Evolutionary conservation across 441 rosid species (phyloP).

Genomic region (Croton laevigatus): DNA sequence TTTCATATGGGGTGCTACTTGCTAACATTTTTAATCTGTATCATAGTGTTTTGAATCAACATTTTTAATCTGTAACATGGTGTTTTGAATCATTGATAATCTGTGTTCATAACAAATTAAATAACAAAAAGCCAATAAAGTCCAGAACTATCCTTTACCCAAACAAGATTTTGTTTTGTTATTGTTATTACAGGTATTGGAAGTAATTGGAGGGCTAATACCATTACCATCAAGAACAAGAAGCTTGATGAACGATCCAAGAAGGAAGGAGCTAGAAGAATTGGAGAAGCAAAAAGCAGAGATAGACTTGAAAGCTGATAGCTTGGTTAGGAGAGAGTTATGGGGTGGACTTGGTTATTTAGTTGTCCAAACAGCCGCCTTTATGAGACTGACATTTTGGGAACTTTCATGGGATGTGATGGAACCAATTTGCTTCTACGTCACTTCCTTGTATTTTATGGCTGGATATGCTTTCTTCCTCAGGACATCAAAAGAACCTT

Average conservation of each 20-base stretch:
- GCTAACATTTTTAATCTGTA: background rate
- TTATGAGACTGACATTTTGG: slow-evolving; percentile 98
- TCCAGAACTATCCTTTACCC: slow-evolving; percentile 46
- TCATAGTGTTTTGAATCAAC: background rate
- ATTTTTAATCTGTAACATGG: too few species aligned
- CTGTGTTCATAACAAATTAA: background rate
- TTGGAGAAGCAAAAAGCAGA: slow-evolving; percentile 53
- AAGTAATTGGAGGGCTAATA: slow-evolving; percentile 63
- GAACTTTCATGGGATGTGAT: slow-evolving; percentile 97
- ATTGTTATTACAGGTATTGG: slow-evolving; percentile 55
- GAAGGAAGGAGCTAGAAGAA: slow-evolving; percentile 35
- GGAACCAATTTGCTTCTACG: slow-evolving; percentile 97
- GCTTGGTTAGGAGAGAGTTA: slow-evolving; percentile 61
- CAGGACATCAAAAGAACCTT: slow-evolving; percentile 80
- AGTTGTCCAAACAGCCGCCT: slow-evolving; percentile 70
- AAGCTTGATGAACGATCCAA: slow-evolving; percentile 40
- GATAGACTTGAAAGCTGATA: slow-evolving; percentile 56
- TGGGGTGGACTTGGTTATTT: slow-evolving; percentile 76
- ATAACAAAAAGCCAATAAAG: background rate
- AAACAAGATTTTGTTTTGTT: slow-evolving; percentile 25
- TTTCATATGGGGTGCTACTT: background rate
- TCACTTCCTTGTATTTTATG: slow-evolving; percentile 72
- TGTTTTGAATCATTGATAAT: too few species aligned
- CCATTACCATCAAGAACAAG: slow-evolving; percentile 42
- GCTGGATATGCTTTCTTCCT: slow-evolving; percentile 81